Evolutionary conservation across 2,329 filamentous ascomycete species (phyloP), one percentile per base, ranked within the genome.

Genomic region (Teratosphaeria destructans): DNA sequence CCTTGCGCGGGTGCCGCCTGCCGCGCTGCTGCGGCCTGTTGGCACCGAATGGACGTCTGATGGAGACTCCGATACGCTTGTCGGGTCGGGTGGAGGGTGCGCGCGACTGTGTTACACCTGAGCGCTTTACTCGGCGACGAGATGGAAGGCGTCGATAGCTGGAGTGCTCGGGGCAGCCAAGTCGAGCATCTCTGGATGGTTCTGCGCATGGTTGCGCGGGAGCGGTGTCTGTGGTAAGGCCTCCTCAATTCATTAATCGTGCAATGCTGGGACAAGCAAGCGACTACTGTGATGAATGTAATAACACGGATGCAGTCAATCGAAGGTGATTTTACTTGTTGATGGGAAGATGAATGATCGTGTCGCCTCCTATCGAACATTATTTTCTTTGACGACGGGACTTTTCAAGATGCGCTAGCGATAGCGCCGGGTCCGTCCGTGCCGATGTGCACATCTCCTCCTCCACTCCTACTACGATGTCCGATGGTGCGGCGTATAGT

Each of bases 11-110:
- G 56, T 39, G 61, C 56, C 53, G 54, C 62, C 53, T 65, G 59
- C 37, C 57, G 60, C 60, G 58, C 64, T 59, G 57, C 63, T 57
- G 66, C 68, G n/a, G 67, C 72, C 54, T 68, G 62, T 65, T 75
- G 70, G 54, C 63, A 72, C 66, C 72, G 72, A 65, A 67, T 69
- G 19, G 73, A 65, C 57, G 70, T 73, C 61, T 74, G 71, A 66
- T 78, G 76, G 62, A 77, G 60, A 34, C 43, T 59, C 49, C 65
- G 52, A 26, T 59, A 37, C 16, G 53, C 35, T 35, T 29, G 57
- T 54, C 34, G 35, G 37, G 11, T 52, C 8, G 34, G 32, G 16
- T n/a, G 37, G n/a, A 47, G 23, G 3, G 32, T 16, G 19, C 3
- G 11, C 14, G 52, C 43, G 26, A 35, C 35, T 10, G 49, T 54